These are phyloP conservation scores for Nakazawaea laoshanensis DNA, from an alignment of 805 yeast species.

Conservation along the genomic window DNA sequence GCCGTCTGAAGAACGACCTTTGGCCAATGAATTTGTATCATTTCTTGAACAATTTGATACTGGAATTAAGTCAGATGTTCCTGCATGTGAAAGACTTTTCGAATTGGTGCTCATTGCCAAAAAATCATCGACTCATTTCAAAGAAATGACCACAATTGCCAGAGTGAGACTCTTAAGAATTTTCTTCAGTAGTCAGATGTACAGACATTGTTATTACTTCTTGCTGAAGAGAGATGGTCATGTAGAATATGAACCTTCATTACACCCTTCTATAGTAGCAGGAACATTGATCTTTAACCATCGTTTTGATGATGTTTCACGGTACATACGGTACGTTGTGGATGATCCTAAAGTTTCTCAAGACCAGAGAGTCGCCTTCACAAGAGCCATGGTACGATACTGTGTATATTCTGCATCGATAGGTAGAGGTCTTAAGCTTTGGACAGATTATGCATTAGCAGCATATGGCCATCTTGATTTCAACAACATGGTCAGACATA, in stretches of 20 bases:
- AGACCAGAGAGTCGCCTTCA: not conserved
- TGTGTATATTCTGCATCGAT: conserved; percentile 1
- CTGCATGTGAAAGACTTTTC: not conserved
- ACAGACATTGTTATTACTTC: not conserved
- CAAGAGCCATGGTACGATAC: conserved; percentile 4
- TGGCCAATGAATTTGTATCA: too few species aligned
- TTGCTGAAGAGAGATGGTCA: not conserved
- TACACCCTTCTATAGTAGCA: conserved; percentile 6
- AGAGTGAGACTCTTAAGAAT: conserved; percentile 3
- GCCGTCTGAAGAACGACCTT: too few species aligned
- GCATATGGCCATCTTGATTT: conserved; percentile 8
- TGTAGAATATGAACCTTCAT: not conserved
- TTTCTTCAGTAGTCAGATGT: conserved; percentile 2
- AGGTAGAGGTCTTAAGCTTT: conserved; percentile 2
- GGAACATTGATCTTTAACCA: conserved; percentile 1
- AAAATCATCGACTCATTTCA: not conserved
- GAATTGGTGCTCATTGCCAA: not conserved
- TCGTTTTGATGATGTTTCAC: not conserved
- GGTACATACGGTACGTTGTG: conserved; percentile 4
- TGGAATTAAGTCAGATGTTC: not conserved
- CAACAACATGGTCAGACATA: conserved; percentile 1
- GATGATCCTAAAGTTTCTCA: not conserved
- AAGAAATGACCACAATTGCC: conserved; percentile 3
- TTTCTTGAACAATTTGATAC: conserved; percentile 1
- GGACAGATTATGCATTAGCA: conserved; percentile 4